These are phyloP conservation scores for Cutaneotrichosporon arboriforme DNA, from an alignment of 1,284 basidiomycete species.

Conservation along the genomic window DNA sequence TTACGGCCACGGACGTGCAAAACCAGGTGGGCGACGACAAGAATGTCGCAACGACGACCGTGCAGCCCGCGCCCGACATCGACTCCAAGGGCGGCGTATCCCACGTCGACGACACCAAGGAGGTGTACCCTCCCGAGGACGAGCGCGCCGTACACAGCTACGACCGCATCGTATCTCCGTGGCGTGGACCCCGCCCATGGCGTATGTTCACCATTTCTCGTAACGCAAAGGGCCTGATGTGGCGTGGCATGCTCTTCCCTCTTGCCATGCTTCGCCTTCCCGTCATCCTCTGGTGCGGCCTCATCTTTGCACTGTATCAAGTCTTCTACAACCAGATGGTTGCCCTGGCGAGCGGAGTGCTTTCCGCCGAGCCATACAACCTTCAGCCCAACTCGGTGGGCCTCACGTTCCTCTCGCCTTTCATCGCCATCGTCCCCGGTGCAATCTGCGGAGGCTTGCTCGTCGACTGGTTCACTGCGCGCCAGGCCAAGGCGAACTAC, in stretches of 20 bases:
- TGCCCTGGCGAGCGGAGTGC: slow-evolving; percentile 18
- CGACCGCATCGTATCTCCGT: slow-evolving; percentile 10
- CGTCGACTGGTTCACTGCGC: slow-evolving; percentile 12
- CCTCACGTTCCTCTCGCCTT: slow-evolving; percentile 20
- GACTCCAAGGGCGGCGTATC: background rate
- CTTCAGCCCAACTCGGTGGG: slow-evolving; percentile 20
- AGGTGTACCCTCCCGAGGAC: background rate
- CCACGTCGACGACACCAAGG: background rate
- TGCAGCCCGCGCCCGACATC: background rate
- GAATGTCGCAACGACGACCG: background rate
- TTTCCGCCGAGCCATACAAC: slow-evolving; percentile 23
- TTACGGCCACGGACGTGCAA: background rate
- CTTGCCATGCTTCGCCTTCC: slow-evolving; percentile 13
- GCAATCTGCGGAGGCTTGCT: slow-evolving; percentile 13
- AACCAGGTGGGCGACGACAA: background rate
- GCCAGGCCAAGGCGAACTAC: slow-evolving; percentile 10
- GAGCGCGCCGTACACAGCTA: background rate
- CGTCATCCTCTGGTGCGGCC: slow-evolving; percentile 17
- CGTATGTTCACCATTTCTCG: slow-evolving; percentile 8
- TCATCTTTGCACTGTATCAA: slow-evolving; percentile 20
- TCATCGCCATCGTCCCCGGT: slow-evolving; percentile 23
- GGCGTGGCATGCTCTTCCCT: slow-evolving; percentile 19
- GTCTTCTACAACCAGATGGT: slow-evolving; percentile 25
- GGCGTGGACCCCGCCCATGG: slow-evolving; percentile 17
- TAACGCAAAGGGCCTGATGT: slow-evolving; percentile 13